Percentiles rank a stretch among this genome's conserved stretches.
phyloP scores from a whole-genome alignment of 164 flowering plant genomes.

The Kalanchoe fedtschenkoi region DNA sequence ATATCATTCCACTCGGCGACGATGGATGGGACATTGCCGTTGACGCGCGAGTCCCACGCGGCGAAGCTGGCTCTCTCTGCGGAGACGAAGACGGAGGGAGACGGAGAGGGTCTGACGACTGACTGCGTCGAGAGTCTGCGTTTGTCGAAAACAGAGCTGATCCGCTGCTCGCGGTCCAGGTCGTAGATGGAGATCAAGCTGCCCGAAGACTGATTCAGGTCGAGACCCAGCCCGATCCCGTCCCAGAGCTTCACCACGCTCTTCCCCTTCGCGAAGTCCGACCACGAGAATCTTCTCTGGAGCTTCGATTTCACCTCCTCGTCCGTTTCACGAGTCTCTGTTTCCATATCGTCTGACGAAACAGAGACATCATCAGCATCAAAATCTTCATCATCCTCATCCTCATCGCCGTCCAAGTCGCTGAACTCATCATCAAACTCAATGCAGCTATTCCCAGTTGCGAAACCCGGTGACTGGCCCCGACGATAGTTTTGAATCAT shows the following conservation, averaged over 20 bases:
- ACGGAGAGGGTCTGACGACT: not conserved
- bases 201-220: slow-evolving; percentile 12
- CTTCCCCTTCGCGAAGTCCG: slow-evolving; percentile 35
- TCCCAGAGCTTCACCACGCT: slow-evolving; percentile 82
- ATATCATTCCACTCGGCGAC: slow-evolving; percentile 16
- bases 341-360: slow-evolving; percentile 4
- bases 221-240: slow-evolving; percentile 23
- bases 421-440: slow-evolving; percentile 14
- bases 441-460: slow-evolving; percentile 12
- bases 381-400: slow-evolving; percentile 25
- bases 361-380: slow-evolving; percentile 18
- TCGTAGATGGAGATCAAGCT: slow-evolving; percentile 32
- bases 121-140: not conserved
- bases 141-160: slow-evolving; percentile 14
- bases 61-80: slow-evolving; percentile 19
- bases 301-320: slow-evolving; percentile 13
- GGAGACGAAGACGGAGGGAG: not conserved
- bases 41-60: slow-evolving; percentile 44
- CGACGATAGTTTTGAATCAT: slow-evolving; percentile 19
- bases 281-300: slow-evolving; percentile 28
- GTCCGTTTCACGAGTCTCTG: slow-evolving; percentile 13
- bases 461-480: not conserved
- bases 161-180: slow-evolving; percentile 11
- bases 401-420: slow-evolving; percentile 17
- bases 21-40: too few species aligned